A percentile compares a stretch with the other conserved stretches of the same genome.
phyloP scores from a whole-genome alignment of 306 rosid species.

The Ammopiptanthus mongolicus region DNA sequence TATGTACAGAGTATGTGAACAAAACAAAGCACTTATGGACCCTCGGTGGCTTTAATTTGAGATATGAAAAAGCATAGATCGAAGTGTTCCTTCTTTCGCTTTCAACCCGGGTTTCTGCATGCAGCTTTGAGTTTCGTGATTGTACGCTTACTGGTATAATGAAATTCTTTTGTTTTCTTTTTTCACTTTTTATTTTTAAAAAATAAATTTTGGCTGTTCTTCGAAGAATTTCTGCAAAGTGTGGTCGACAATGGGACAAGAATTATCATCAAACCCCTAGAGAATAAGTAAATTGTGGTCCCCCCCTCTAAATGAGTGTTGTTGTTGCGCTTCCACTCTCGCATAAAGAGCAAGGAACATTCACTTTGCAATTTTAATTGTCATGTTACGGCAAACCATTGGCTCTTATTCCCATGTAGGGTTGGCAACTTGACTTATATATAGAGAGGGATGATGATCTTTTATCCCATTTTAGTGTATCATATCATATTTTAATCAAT shows the following conservation, averaged over 20 bases:
- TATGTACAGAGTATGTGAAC: background rate
- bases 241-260: constrained; percentile 40
- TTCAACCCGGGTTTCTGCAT: constrained; percentile 25
- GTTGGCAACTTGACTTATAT: background rate
- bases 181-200: background rate
- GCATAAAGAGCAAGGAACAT: background rate
- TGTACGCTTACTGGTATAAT: background rate
- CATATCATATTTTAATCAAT: no score
- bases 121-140: constrained; percentile 26
- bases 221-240: background rate
- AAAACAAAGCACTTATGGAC: background rate
- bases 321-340: constrained; percentile 18
- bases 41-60: background rate
- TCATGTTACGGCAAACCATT: background rate
- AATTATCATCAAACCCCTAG: background rate
- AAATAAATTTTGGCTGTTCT: background rate
- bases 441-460: no score
- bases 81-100: constrained; percentile 13
- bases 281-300: constrained; percentile 29
- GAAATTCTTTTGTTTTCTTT: background rate
- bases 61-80: constrained; percentile 6
- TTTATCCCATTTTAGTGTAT: no score
- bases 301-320: constrained; percentile 21
- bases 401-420: background rate
- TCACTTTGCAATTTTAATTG: background rate